phyloP scores from a whole-genome alignment of 805 yeast species.

The Ogataea methylovora region DNA sequence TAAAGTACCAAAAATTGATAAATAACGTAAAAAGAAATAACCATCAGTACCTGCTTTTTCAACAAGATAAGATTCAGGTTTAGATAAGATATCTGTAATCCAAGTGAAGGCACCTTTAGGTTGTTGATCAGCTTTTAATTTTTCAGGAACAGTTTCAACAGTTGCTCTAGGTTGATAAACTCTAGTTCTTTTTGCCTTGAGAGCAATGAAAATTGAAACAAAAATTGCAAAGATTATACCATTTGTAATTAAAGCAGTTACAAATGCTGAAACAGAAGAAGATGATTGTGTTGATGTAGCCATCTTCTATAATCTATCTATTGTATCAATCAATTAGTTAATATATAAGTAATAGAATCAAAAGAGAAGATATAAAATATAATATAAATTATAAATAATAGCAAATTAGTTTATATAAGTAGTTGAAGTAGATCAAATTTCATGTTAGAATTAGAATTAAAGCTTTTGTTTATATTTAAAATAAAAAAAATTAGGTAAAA shows the following conservation, averaged over 20 bases:
- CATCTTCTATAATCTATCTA: no score
- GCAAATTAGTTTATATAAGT: no score
- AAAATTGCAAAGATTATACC: slow-evolving; percentile 35
- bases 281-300: slow-evolving; percentile 4
- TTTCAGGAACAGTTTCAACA: slow-evolving; percentile 39
- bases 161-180: slow-evolving; percentile 46
- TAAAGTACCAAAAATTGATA: slow-evolving; percentile 46
- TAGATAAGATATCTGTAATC: slow-evolving; percentile 41
- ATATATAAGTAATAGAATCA: no score
- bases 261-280: slow-evolving; percentile 41
- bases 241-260: slow-evolving; percentile 39
- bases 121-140: slow-evolving; percentile 34
- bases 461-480: no score
- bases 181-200: slow-evolving; percentile 36
- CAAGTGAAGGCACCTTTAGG: slow-evolving; percentile 45
- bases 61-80: slow-evolving; percentile 54
- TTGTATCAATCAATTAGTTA: no score
- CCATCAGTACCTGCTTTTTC: slow-evolving; percentile 75
- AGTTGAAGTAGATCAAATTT: no score
- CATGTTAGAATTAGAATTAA: no score
- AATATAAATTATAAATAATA: no score
- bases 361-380: no score
- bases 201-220: slow-evolving; percentile 27
- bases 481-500: no score
- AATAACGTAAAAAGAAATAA: slow-evolving; percentile 61